Evolutionary conservation across 129 eudicot genomes (phyloP).

Genomic region (Logfia minima): DNA sequence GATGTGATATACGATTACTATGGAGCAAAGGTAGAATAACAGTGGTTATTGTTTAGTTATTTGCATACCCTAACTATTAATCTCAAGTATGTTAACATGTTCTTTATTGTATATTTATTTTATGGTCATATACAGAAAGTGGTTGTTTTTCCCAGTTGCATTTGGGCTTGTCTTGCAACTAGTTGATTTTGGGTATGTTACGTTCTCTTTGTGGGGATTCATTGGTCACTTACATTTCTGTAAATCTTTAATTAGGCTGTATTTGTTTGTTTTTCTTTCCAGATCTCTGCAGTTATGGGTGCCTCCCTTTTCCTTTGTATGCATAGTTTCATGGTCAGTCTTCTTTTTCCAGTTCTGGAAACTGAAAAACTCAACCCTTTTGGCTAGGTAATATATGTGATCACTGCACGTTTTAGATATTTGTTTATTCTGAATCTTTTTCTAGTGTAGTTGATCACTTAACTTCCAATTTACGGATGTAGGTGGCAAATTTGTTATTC

Average conservation of each 20-base stretch:
- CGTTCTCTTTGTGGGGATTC: constrained; percentile 9
- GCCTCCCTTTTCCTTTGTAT: constrained; percentile 76
- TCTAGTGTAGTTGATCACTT: not conserved
- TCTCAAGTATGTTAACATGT: constrained; percentile 5
- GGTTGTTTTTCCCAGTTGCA: constrained; percentile 83
- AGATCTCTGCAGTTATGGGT: constrained; percentile 72
- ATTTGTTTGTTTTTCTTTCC: constrained; percentile 23
- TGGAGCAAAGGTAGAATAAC: constrained; percentile 67
- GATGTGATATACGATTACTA: constrained; percentile 80
- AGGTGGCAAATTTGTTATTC: constrained; percentile 80
- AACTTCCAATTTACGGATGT: not conserved
- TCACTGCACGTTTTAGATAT: not conserved
- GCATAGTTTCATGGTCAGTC: constrained; percentile 79
- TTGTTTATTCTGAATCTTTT: not conserved
- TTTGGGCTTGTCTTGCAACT: constrained; percentile 64
- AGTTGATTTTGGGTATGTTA: constrained; percentile 81
- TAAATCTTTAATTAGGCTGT: not conserved
- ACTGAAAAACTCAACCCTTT: constrained; percentile 72
- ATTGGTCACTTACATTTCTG: not conserved
- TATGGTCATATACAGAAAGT: constrained; percentile 42
- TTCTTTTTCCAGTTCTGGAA: constrained; percentile 92
- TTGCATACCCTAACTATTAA: not conserved
- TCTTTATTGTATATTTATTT: not conserved
- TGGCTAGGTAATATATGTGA: constrained; percentile 56
- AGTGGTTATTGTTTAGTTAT: not conserved